phyloP scores from a whole-genome alignment of 345 rosid genomes.

The Dipteronia sinensis region DNA sequence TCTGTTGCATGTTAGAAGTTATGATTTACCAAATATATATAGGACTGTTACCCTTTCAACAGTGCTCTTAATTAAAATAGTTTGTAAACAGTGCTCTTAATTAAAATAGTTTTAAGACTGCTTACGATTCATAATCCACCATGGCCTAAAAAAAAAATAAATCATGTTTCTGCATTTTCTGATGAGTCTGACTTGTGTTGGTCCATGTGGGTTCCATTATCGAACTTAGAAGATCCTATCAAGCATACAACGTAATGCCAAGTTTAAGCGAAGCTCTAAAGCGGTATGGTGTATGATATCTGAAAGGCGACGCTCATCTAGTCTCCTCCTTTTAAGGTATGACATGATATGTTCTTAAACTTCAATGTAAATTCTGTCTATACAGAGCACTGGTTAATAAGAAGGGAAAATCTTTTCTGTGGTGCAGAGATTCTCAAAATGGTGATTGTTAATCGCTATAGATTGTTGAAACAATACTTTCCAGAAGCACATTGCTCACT shows the following conservation, averaged over 20 bases:
- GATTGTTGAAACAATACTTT: neutral
- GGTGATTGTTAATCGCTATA: neutral
- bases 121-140: neutral
- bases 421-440: neutral
- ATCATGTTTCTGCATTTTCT: slow-evolving; percentile 7
- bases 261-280: slow-evolving; percentile 83
- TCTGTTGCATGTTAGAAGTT: neutral
- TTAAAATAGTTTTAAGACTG: neutral
- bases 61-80: neutral
- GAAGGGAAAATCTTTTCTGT: neutral
- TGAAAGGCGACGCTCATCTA: neutral
- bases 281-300: slow-evolving; percentile 71
- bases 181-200: slow-evolving; percentile 4
- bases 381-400: neutral
- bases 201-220: slow-evolving; percentile 93
- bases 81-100: neutral
- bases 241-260: slow-evolving; percentile 97
- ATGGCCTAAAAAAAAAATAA: neutral
- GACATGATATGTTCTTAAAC: neutral
- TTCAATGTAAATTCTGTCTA: slow-evolving; percentile 1
- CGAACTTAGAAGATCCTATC: slow-evolving; percentile 93
- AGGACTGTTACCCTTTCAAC: neutral
- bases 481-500: neutral
- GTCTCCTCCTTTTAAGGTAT: slow-evolving; percentile 18
- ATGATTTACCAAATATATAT: neutral